Base-by-base conservation (phyloP, 352 stramenopile species). In the Phytophthora ramorum region DNA sequence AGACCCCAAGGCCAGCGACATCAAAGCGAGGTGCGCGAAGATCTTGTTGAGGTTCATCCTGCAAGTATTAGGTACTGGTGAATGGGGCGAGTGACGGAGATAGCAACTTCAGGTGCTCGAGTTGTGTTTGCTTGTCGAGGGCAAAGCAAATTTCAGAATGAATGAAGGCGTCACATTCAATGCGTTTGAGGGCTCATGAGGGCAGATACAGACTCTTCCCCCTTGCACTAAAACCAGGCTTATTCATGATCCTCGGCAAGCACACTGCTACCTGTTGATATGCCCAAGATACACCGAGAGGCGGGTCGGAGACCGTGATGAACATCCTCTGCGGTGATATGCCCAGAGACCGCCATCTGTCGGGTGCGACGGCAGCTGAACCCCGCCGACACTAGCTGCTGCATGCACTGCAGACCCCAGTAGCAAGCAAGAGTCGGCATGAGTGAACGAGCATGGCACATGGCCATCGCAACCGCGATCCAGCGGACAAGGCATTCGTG, bases 1-100 rank as follows among this genome's bases (percentile, higher is more conserved):
- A 37, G 65, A 51, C 17, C 65, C 60, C 30, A 71, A 19, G 22
- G 60, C 61, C 55, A 75, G 55, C 17, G 59, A 58, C 44, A 68
- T 49, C 24, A 75, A 34, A 55, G 66, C 50, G 26, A 71, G 49
- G 50, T 75, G 61, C 7, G 60, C 55, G 50, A 75, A 52, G 28
- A 71, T 65, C 66, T 71, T 75, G 55, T 20, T 57, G 55, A 75
- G 60, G 66, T 71, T 75, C 66, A 75, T 74, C 16, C 3, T 66
- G 59, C n/a, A 38, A 38, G 62, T 50, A 41, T 58, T 24, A 19
- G 19, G 28, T 66, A 58, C 43, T 62, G 63, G 24, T 66, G 49
- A 45, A 8, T 9, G 55, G 48, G 49, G 48, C 24, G 44, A 40
- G 47, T 63, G 38, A 7, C 41, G 19, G 28, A 50, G 24, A 30